These are phyloP conservation scores for Thielaviopsis musarum DNA, from an alignment of 2,329 filamentous ascomycete genomes.

Conservation along the genomic window DNA sequence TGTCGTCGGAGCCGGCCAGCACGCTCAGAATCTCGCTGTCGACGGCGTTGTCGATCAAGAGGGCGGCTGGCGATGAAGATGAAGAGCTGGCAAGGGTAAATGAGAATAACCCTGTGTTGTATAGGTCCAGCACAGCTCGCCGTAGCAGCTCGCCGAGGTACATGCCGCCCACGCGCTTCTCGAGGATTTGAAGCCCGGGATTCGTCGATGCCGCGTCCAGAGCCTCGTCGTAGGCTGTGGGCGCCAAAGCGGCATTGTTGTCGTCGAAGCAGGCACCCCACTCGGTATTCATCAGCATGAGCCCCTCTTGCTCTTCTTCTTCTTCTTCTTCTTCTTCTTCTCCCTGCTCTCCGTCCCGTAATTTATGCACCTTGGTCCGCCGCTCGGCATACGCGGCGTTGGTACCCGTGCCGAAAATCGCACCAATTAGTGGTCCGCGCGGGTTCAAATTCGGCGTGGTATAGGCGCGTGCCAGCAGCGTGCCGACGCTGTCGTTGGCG, in stretches of 20 bases:
- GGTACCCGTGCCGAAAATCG: conserved; percentile 68
- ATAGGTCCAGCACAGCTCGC: conserved; percentile 36
- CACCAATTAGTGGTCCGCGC: conserved; percentile 52
- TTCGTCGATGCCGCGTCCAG: conserved; percentile 54
- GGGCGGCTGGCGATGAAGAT: conserved; percentile 14
- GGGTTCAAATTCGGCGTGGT: conserved; percentile 42
- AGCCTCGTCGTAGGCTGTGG: conserved; percentile 48
- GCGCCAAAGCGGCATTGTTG: conserved; percentile 49
- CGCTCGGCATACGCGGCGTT: conserved; percentile 71
- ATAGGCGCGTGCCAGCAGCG: conserved; percentile 63
- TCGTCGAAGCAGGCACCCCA: conserved; percentile 66
- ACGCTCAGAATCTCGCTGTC: conserved; percentile 51
- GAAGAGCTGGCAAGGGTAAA: neutral
- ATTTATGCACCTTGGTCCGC: conserved; percentile 47
- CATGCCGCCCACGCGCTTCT: conserved; percentile 70
- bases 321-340: conserved; percentile 18
- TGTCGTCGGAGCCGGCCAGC: conserved; percentile 22
- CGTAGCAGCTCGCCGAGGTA: conserved; percentile 64
- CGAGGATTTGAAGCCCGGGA: conserved; percentile 64
- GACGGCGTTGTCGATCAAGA: conserved; percentile 44
- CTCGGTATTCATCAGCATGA: conserved; percentile 70
- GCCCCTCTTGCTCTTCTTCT: conserved; percentile 37
- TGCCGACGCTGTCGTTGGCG: conserved; percentile 68
- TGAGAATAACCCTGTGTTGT: conserved; percentile 8
- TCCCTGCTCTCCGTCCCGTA: conserved; percentile 12